Base-by-base conservation (phyloP, 2,329 filamentous ascomycete species). In the Madurella mycetomatis region DNA sequence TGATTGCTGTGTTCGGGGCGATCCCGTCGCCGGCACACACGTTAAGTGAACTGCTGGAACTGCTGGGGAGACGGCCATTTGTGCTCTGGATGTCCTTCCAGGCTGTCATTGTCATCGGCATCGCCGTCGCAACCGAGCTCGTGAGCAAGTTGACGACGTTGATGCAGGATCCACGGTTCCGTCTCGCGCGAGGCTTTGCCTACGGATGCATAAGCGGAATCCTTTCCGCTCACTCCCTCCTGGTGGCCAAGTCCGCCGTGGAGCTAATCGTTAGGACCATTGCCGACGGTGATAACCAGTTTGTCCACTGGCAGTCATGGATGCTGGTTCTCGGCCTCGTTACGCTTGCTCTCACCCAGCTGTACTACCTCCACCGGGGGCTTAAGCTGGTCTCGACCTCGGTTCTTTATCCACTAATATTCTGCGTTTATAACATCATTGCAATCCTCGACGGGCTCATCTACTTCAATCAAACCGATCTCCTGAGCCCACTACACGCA, bases 381-480 rank as follows among this genome's bases (percentile, higher is more conserved):
- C 80, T 99, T 59, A 96, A 96, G 72, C 80, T 99, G 49, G 91
- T 95, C 70, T 96, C 92, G 51, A 97, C 94, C 18, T 96, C 90
- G 65, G 87, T 97, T 58, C 79, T 99, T 62, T 99, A 99, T 71
- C 94, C 94, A 5, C 86, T 97, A 64, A 92, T 97, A 40, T 99
- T 99, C 73, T 99, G 94, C 78, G 84, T 97, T 60, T 99, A 97
- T 79, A 99, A 99, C 77, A 96, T 99, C 66, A 92, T 97, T 66
- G 94, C 94, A 61, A 99, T 99, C 63, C 77, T 97, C 62, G 94
- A 99, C 72, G 94, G 94, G 32, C 79, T 99, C 62, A 96, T 99
- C 65, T 99, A 97, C 73, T 99, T 97, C 74, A 82, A 87, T 64
- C 94, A 99, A 72, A 88, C 87, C 50, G 86, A 90, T 60, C 80